Conservation (phyloP, 164 flowering plant species). For the Sextonia rubra region DNA sequence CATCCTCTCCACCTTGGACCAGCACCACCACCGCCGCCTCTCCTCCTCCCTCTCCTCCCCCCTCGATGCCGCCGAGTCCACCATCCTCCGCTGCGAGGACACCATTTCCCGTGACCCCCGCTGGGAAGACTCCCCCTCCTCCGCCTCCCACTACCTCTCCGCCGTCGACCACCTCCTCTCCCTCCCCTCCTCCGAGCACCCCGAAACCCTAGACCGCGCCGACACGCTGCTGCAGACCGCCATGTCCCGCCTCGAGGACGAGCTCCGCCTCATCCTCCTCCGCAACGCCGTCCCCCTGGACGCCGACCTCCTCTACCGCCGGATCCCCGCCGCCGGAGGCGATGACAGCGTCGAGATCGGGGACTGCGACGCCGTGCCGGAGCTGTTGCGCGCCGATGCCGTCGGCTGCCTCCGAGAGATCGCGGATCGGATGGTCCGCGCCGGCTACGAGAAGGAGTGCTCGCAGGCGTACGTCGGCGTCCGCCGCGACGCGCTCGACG, state of each 20-base stretch:
- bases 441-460: constrained; percentile 90
- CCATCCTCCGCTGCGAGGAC: constrained; percentile 29
- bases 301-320: constrained; percentile 49
- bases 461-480: constrained; percentile 70
- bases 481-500: constrained; percentile 74
- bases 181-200: not conserved
- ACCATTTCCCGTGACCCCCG: constrained; percentile 15
- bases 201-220: constrained; percentile 29
- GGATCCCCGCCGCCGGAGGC: constrained; percentile 25
- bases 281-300: constrained; percentile 44
- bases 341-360: constrained; percentile 18
- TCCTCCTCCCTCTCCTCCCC: constrained; percentile 31
- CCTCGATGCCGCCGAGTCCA: constrained; percentile 33
- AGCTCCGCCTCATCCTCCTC: constrained; percentile 42
- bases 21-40: constrained; percentile 28
- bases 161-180: constrained; percentile 46
- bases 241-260: constrained; percentile 61
- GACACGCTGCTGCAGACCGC: constrained; percentile 51
- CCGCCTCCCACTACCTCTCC: constrained; percentile 32
- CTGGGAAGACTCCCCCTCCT: constrained; percentile 40
- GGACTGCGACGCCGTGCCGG: constrained; percentile 45
- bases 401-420: constrained; percentile 59
- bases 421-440: constrained; percentile 69
- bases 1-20: constrained; percentile 58
- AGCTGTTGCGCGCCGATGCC: constrained; percentile 56